phyloP scores from a whole-genome alignment of 2,329 filamentous ascomycete genomes.

The Blumeria graminis region DNA sequence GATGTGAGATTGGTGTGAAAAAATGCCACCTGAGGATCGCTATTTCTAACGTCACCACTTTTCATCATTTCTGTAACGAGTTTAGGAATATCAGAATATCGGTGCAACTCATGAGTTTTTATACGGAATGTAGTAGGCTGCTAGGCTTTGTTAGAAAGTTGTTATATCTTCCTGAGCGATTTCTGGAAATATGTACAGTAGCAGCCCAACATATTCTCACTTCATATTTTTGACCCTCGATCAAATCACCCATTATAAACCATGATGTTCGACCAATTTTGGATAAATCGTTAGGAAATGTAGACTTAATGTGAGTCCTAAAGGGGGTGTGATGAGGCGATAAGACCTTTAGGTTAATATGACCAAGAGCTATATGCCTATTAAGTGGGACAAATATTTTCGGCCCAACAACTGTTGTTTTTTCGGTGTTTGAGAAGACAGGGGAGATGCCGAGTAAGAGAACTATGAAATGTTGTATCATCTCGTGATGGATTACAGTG shows the following conservation, averaged over 20 bases:
- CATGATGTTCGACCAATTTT: constrained; percentile 43
- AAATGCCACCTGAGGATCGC: neutral
- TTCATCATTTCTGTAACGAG: constrained; percentile 23
- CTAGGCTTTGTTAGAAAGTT: constrained; percentile 21
- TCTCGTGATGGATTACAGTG: neutral
- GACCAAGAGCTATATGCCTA: neutral
- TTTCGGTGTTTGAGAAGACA: constrained; percentile 58
- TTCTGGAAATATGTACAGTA: constrained; percentile 36
- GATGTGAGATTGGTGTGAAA: constrained; percentile 1
- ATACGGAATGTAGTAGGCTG: constrained; percentile 68
- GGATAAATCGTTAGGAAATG: constrained; percentile 33
- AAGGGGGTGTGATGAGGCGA: constrained; percentile 30
- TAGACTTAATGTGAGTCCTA: constrained; percentile 38
- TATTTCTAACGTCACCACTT: neutral
- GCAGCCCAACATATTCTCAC: constrained; percentile 83
- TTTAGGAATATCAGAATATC: constrained; percentile 34
- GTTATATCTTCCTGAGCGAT: neutral
- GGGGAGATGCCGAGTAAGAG: constrained; percentile 5
- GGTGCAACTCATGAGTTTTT: constrained; percentile 33
- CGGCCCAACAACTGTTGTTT: constrained; percentile 67
- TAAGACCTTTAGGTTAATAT: constrained; percentile 31
- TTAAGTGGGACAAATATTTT: constrained; percentile 5
- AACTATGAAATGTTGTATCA: constrained; percentile 7
- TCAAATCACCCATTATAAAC: constrained; percentile 50
- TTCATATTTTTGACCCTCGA: constrained; percentile 61